Conservation (phyloP, 257 asterid species). For the Orobanche coerulescens region DNA sequence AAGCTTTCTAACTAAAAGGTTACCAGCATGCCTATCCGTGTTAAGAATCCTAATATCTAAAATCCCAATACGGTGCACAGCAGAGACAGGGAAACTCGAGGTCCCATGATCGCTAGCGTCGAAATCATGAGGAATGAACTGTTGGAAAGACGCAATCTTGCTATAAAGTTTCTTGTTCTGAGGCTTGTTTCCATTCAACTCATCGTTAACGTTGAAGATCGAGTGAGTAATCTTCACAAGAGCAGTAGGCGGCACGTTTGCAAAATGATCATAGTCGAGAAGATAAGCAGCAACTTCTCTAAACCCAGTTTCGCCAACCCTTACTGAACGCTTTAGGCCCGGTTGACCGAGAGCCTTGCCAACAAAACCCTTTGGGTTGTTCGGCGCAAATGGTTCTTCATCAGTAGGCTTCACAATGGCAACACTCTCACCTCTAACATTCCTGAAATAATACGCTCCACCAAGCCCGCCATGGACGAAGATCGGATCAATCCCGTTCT, state of each 20-base stretch:
- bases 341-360: conserved; percentile 96
- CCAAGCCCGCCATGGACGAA: conserved; percentile 84
- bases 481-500: conserved; percentile 72
- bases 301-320: conserved; percentile 95
- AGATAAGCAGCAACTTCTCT: conserved; percentile 98
- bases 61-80: conserved; percentile 92
- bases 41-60: conserved; percentile 89
- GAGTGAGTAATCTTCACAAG: conserved; percentile 88
- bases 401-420: conserved; percentile 98
- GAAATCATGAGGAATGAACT: conserved; percentile 77
- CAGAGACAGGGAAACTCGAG: conserved; percentile 85
- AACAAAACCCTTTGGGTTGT: conserved; percentile 91
- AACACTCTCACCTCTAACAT: conserved; percentile 73
- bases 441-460: conserved; percentile 86
- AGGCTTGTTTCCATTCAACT: conserved; percentile 58
- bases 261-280: conserved; percentile 78
- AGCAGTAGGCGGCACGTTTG: conserved; percentile 92
- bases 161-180: conserved; percentile 59
- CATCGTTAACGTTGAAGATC: conserved; percentile 81
- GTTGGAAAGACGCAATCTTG: conserved; percentile 93
- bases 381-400: conserved; percentile 96
- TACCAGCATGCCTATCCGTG: conserved; percentile 93
- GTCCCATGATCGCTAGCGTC: conserved; percentile 98
- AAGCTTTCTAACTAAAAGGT: conserved; percentile 83
- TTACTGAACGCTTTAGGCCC: conserved; percentile 70